phyloP scores from a whole-genome alignment of 176 grass and related monocot species.

The Ananas comosus region DNA sequence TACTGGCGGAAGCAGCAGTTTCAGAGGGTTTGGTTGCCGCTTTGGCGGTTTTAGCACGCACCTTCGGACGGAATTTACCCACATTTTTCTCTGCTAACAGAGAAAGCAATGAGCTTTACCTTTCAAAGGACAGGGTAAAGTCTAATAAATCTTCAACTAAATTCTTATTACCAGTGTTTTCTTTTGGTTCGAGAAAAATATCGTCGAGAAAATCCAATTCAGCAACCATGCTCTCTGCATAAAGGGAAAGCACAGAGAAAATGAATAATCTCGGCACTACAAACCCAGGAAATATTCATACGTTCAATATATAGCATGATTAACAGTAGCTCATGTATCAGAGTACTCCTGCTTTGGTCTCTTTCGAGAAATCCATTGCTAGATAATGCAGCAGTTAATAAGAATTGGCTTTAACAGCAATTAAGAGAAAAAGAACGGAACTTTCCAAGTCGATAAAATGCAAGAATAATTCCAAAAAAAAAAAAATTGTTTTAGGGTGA shows the following conservation, averaged over 20 bases:
- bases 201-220: conserved; percentile 5
- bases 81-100: not conserved
- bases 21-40: not conserved
- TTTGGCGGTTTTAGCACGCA: not conserved
- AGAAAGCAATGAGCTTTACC: not conserved
- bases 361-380: too few species aligned
- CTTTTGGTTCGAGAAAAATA: not conserved
- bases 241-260: not conserved
- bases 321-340: too few species aligned
- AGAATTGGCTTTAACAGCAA: too few species aligned
- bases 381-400: too few species aligned
- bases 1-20: not conserved
- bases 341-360: too few species aligned
- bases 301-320: too few species aligned
- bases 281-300: not conserved
- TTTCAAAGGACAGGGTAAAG: not conserved
- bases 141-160: not conserved
- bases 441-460: too few species aligned
- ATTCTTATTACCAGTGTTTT: not conserved
- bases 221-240: not conserved
- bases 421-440: too few species aligned
- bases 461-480: too few species aligned
- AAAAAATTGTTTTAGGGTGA: too few species aligned
- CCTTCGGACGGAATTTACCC: not conserved
- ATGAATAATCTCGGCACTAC: not conserved